Percentiles rank a stretch among this genome's conserved stretches.
Evolutionary conservation across 2,329 filamentous ascomycete species (phyloP).

Genomic region (Fonsecaea nubica): DNA sequence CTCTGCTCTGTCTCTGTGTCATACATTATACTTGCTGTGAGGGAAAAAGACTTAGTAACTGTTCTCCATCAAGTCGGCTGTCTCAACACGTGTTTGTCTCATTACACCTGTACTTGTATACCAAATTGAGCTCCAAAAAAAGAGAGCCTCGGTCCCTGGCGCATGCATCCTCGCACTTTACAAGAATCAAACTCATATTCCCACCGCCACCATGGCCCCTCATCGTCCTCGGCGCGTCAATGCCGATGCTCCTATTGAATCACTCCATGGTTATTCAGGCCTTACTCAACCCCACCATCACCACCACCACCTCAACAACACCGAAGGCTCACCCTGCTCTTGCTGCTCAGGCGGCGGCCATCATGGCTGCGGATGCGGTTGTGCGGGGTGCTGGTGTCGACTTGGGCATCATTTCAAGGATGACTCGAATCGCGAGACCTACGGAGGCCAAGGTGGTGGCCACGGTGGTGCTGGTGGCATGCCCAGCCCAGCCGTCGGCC

Average conservation of each 20-base stretch:
- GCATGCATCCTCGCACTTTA: background rate
- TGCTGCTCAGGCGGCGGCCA: conserved; percentile 18
- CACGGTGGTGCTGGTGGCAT: conserved; percentile 3
- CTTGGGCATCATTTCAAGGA: conserved; percentile 15
- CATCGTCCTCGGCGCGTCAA: conserved; percentile 13
- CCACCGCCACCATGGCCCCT: conserved; percentile 18
- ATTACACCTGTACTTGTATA: background rate
- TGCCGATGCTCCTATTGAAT: conserved; percentile 5
- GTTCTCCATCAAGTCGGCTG: background rate
- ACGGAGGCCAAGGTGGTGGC: conserved; percentile 15
- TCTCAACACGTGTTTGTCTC: background rate
- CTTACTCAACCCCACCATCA: conserved; percentile 2
- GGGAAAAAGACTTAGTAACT: background rate
- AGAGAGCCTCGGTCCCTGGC: background rate
- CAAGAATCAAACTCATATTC: conserved; percentile 25
- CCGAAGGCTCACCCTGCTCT: background rate
- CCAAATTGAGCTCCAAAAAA: background rate
- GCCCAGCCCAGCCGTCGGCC: conserved; percentile 12
- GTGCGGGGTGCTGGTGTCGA: conserved; percentile 22
- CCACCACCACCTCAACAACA: conserved; percentile 11
- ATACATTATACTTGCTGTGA: background rate
- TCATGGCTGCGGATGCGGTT: conserved; percentile 27
- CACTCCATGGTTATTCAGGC: conserved; percentile 8
- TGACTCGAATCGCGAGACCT: conserved; percentile 18
- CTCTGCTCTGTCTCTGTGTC: background rate